Evolutionary conservation across 169 alveolate genomes (phyloP).

Genomic region (Eimeria necatrix): DNA sequence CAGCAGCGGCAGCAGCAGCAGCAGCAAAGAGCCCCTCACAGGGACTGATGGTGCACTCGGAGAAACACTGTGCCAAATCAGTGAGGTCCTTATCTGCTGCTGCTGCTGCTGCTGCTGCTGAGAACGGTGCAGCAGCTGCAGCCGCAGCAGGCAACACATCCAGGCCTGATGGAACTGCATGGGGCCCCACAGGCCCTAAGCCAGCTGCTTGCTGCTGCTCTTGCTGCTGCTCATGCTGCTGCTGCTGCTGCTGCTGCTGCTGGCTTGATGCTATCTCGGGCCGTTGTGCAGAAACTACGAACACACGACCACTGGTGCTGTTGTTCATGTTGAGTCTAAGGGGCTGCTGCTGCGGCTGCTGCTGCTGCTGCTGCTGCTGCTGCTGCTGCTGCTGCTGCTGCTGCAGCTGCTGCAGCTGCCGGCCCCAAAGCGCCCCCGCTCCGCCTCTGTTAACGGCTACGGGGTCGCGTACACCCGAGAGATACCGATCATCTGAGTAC

Average conservation of each 20-base stretch:
- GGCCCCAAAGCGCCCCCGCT: neutral
- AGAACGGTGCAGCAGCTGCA: neutral
- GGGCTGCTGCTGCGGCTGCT: neutral
- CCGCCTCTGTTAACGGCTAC: neutral
- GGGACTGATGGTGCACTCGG: neutral
- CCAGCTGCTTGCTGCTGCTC: neutral
- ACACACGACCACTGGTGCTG: neutral
- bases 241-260: conserved; percentile 3
- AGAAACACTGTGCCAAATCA: neutral
- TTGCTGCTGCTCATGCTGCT: neutral
- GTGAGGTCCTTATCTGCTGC: neutral
- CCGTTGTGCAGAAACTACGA: neutral
- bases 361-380: conserved; percentile 5
- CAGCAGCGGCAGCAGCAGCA: neutral
- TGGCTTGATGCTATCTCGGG: neutral
- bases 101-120: conserved; percentile 21
- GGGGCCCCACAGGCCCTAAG: neutral
- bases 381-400: conserved; percentile 5
- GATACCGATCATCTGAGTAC: neutral
- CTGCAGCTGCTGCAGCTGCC: neutral
- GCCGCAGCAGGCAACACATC: neutral
- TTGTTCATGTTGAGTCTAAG: neutral
- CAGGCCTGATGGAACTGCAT: neutral
- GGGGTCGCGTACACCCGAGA: neutral
- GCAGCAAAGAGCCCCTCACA: neutral